phyloP scores from a whole-genome alignment of 805 yeast species.

The Candida caryicola region DNA sequence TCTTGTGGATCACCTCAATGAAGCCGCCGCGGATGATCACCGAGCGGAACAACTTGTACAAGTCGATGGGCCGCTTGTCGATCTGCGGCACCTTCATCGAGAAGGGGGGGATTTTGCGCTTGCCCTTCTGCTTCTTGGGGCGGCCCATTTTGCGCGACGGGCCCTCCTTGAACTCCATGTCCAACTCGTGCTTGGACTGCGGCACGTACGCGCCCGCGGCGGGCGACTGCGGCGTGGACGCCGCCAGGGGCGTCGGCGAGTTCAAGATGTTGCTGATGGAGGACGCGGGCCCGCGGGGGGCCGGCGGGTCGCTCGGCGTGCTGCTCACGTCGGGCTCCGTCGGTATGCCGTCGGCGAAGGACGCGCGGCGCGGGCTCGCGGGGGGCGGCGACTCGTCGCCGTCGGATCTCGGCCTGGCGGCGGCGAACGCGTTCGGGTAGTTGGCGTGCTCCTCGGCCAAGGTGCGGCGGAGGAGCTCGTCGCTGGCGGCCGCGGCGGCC shows the following conservation, averaged over 20 bases:
- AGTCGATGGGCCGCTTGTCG: conserved; percentile 63
- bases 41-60: conserved; percentile 54
- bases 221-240: background rate
- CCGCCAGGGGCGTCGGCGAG: background rate
- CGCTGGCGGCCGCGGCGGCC: background rate
- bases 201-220: background rate
- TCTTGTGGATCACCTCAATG: conserved; percentile 56
- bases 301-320: background rate
- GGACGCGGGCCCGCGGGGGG: background rate
- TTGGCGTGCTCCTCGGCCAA: too few relatives aligned
- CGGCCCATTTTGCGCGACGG: background rate
- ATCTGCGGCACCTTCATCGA: conserved; percentile 56
- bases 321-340: background rate
- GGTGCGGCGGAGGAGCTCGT: too few relatives aligned
- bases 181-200: background rate
- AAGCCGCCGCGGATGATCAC: conserved; percentile 70
- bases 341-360: background rate
- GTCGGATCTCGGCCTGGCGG: background rate
- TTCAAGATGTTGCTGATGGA: background rate
- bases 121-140: background rate
- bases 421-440: background rate
- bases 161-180: background rate
- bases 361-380: background rate
- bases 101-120: conserved; percentile 19
- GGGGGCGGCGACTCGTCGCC: background rate